Evolutionary conservation across 805 yeast genomes (phyloP), one percentile per base, ranked within the genome.

Genomic region (Wickerhamomyces pijperi): DNA sequence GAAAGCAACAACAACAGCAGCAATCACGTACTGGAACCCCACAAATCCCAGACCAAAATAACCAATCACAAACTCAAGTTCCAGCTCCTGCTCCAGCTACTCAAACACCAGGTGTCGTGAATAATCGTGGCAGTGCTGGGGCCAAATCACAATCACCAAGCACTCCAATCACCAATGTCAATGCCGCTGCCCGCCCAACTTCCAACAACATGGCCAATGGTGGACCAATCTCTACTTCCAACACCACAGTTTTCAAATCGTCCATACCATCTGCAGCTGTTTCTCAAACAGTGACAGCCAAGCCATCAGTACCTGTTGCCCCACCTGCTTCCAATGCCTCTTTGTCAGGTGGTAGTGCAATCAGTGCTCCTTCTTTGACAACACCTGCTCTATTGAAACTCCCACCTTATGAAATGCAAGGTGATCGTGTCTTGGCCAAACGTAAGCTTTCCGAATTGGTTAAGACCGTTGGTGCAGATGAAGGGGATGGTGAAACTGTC

Each of bases 381-480:
- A 74, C 87, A 2, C 96, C 96, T 1, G 84, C 82, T 0, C 53
- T 78, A 39, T 64, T 76, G 36, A 79, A 77, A 46, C 70, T 88
- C 35, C 96, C 95, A 17, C 76, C 82, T 4, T 84, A 82, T 54
- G 96, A 87, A 51, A 65, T 85, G 48, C 84, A 78, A 45, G 81
- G 84, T 7, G 86, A 82, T 36, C 63, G 96, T 20, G 94, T 88
- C 1, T 65, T 92, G 54, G 81, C 92, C 32, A 92, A 92, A 58
- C 69, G 98, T 38, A 92, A 92, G 57, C 68, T 92, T 47, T 73
- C 83, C 46, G 98, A 92, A 55, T 68, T 92, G 43, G 92, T 92
- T 6, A 76, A 78, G 53, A 76, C 84, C 2, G 83, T 79, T 14
- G 92, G 88, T 6, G 74, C 79, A 2, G 90, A 82, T 56, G 92